These are phyloP conservation scores for Penicillium argentinense DNA, from an alignment of 495 filamentous ascomycete genomes.

Conservation along the genomic window DNA sequence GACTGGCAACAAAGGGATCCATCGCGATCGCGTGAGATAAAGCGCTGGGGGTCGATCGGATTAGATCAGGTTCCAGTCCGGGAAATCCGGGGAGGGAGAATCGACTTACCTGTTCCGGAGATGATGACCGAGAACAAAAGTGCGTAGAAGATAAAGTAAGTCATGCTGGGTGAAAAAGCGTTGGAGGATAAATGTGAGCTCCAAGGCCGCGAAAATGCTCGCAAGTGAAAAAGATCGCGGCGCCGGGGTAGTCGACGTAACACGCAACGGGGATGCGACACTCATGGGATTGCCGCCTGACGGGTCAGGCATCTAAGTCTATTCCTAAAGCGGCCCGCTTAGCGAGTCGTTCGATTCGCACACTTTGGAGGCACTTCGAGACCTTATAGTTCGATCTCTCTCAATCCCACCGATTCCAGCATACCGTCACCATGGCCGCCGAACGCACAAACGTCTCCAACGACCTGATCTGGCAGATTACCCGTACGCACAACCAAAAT, in stretches of 20 bases:
- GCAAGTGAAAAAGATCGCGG: too few relatives aligned
- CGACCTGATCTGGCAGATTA: constrained; percentile 88
- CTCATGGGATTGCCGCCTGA: not conserved
- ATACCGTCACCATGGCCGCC: constrained; percentile 44
- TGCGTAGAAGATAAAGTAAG: constrained; percentile 74
- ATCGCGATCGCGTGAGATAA: constrained; percentile 76
- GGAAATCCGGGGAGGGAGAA: not conserved
- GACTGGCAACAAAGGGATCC: constrained; percentile 63
- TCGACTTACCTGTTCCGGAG: constrained; percentile 56
- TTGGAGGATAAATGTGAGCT: not conserved
- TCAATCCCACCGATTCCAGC: constrained; percentile 20
- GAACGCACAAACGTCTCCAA: constrained; percentile 66
- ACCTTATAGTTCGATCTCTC: constrained; percentile 17
- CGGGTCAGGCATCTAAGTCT: constrained; percentile 12
- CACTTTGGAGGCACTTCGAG: constrained; percentile 4
- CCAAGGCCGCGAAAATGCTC: too few relatives aligned
- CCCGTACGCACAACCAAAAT: constrained; percentile 63
- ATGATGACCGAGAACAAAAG: constrained; percentile 63
- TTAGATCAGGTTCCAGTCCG: not conserved
- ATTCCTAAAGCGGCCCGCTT: constrained; percentile 44
- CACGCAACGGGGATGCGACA: too few relatives aligned
- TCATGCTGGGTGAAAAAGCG: constrained; percentile 46
- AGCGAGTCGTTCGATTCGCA: constrained; percentile 36
- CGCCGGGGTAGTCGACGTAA: too few relatives aligned
- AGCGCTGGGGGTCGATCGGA: constrained; percentile 46